Conservation (phyloP, 805 yeast genomes). For the Candida patagonica region DNA sequence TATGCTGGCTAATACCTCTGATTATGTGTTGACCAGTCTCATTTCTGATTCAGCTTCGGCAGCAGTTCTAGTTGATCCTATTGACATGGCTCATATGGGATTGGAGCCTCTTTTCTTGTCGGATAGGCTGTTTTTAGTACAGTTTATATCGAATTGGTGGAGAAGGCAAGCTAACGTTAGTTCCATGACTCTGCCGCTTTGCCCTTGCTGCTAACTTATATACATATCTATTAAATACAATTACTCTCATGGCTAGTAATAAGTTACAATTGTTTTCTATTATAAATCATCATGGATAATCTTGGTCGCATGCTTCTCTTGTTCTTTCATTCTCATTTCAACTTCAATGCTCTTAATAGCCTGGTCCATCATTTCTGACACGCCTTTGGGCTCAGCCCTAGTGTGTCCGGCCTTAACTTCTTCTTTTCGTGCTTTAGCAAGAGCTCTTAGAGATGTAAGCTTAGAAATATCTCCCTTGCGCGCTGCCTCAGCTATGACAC, state of each 20-base stretch:
- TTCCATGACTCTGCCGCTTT: constrained; percentile 5
- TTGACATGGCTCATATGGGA: constrained; percentile 49
- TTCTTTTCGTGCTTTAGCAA: neutral
- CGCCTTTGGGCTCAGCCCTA: neutral
- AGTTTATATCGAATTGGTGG: constrained; percentile 41
- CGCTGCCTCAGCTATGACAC: neutral
- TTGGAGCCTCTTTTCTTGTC: constrained; percentile 42
- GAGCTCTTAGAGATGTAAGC: neutral
- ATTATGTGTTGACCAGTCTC: neutral
- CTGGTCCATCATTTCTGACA: neutral
- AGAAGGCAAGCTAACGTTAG: constrained; percentile 34
- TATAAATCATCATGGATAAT: constrained; percentile 1
- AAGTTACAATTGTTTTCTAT: neutral
- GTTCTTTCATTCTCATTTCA: neutral
- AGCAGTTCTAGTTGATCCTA: constrained; percentile 28
- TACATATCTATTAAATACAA: neutral
- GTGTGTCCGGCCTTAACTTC: neutral
- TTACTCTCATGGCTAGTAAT: neutral
- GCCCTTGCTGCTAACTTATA: constrained; percentile 2
- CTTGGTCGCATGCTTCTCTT: neutral
- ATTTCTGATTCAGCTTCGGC: constrained; percentile 1
- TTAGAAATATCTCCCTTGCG: neutral
- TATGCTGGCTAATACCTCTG: constrained; percentile 1
- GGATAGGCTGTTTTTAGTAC: constrained; percentile 38
- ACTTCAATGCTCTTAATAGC: constrained; percentile 1